These are phyloP conservation scores for Talaromyces proteolyticus DNA, from an alignment of 495 filamentous ascomycete genomes.

Conservation along the genomic window DNA sequence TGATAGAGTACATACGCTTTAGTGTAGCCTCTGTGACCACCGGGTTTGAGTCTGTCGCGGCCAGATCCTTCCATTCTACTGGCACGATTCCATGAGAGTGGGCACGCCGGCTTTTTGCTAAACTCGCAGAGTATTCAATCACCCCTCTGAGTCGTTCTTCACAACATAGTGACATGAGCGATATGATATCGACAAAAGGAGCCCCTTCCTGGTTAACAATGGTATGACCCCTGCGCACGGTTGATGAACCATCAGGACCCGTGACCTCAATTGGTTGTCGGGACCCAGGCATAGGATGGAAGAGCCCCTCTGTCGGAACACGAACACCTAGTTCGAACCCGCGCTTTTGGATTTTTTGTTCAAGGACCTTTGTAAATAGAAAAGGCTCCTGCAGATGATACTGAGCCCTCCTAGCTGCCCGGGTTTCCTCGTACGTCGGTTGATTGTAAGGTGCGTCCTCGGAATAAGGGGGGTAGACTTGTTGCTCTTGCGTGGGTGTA, in stretches of 20 bases:
- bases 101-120: constrained; percentile 58
- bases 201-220: constrained; percentile 62
- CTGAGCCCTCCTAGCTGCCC: constrained; percentile 40
- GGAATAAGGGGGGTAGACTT: constrained; percentile 22
- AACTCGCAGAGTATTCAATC: constrained; percentile 60
- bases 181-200: constrained; percentile 65
- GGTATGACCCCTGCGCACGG: constrained; percentile 50
- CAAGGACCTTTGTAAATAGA: constrained; percentile 42
- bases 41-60: constrained; percentile 22
- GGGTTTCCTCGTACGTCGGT: constrained; percentile 34
- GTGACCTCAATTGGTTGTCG: constrained; percentile 47
- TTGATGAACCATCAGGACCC: constrained; percentile 47
- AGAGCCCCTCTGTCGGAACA: constrained; percentile 59
- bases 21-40: neutral
- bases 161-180: constrained; percentile 67
- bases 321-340: constrained; percentile 52
- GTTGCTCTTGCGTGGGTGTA: constrained; percentile 23
- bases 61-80: constrained; percentile 62
- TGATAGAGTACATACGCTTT: neutral
- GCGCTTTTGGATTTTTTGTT: constrained; percentile 39
- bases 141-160: constrained; percentile 64
- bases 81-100: constrained; percentile 71
- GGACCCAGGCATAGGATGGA: constrained; percentile 42
- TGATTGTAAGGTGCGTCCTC: constrained; percentile 27
- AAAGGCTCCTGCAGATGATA: constrained; percentile 56